Evolutionary conservation across 805 yeast genomes (phyloP), one percentile per base, ranked within the genome.

Genomic region (Yarrowia porcina): DNA sequence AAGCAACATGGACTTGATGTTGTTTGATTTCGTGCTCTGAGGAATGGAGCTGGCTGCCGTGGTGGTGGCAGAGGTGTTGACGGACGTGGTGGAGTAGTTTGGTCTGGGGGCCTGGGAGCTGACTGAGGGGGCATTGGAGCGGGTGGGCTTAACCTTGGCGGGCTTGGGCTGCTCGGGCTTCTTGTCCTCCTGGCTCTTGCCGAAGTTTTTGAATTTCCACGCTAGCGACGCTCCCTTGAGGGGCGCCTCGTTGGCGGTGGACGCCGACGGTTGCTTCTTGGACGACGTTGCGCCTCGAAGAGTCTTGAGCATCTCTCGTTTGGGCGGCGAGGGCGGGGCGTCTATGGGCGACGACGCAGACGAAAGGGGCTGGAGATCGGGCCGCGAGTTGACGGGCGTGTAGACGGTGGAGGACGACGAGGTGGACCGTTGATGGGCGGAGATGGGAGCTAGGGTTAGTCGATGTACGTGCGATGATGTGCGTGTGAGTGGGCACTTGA

Each of bases 241-340:
- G 38, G 61, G 61, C 20, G 49, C 49, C 49, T 39, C 47, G 39
- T 32, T 56, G 36, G 61, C 49, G 39, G 61, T 17, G 13, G 47
- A 15, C 15, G 61, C 30, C 27, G 61, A 18, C 33, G 61, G 38
- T 23, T 56, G 47, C 38, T 56, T 56, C 30, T 56, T 56, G 39
- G 61, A 56, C 35, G 59, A 32, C 23, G 50, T 30, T 15, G 52
- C 50, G 32, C 63, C 63, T 44, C 63, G 23, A n/a, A 60, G 44
- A n/a, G 63, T 60, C 63, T 44, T 60, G 27, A 60, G 57, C 63
- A 60, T 60, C 57, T 60, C 59, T n/a, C 63, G 63, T 44, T 60
- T 60, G 15, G 56, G 59, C 28, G 63, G 59, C 30, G 61, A 56
- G 30, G 49, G 61, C 21, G 59, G 59, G 33, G 59, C 44, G 44